phyloP scores from a whole-genome alignment of 352 stramenopile genomes.

The Blastocystis sp. region DNA sequence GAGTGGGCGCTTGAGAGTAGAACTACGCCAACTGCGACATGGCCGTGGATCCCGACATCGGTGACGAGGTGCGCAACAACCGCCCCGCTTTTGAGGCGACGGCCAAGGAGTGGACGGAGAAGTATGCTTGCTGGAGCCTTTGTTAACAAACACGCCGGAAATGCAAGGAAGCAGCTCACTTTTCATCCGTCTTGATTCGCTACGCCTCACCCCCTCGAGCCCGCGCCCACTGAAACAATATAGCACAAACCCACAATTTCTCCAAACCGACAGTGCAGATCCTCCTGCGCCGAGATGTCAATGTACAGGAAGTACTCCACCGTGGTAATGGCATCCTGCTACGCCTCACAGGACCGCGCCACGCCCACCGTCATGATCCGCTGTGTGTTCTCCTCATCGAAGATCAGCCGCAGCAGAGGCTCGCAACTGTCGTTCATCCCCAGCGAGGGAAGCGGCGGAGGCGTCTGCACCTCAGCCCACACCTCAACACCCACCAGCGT shows the following conservation, averaged over 20 bases:
- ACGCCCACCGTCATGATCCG: conserved; percentile 33
- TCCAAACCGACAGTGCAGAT: conserved; percentile 39
- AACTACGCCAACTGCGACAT: conserved; percentile 66
- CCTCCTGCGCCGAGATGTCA: conserved; percentile 28
- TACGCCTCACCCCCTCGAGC: neutral
- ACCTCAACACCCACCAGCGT: conserved; percentile 9
- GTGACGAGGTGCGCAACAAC: conserved; percentile 58
- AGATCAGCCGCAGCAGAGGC: conserved; percentile 37
- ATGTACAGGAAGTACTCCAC: conserved; percentile 34
- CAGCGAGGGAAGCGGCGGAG: conserved; percentile 21
- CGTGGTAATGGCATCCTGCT: conserved; percentile 31
- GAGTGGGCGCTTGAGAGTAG: neutral
- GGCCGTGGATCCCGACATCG: conserved; percentile 64
- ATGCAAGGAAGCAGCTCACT: neutral
- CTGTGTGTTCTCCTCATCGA: conserved; percentile 43
- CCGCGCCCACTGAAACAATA: conserved; percentile 10
- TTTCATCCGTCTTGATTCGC: conserved; percentile 55
- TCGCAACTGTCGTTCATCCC: conserved; percentile 39
- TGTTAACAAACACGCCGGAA: conserved; percentile 50
- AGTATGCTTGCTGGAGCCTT: conserved; percentile 44
- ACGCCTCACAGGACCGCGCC: neutral
- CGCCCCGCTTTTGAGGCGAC: conserved; percentile 33
- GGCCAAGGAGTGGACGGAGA: conserved; percentile 65
- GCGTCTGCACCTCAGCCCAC: neutral
- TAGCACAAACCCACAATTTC: conserved; percentile 53